Base-by-base conservation (phyloP, 768 basidiomycete species). In the Phlegmacium glaucopus region DNA sequence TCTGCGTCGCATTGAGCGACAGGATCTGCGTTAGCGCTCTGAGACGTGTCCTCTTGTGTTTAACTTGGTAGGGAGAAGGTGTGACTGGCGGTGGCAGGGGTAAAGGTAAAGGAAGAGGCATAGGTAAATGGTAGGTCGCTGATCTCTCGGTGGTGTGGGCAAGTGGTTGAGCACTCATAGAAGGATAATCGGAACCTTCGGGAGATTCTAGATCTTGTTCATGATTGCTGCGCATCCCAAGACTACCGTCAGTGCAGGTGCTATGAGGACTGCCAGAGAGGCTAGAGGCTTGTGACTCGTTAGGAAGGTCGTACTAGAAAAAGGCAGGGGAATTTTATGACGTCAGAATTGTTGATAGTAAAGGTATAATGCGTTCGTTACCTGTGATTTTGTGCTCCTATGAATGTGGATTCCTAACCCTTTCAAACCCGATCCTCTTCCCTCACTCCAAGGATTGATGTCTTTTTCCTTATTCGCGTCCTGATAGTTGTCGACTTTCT, bases 21-120 rank as follows among this genome's bases (percentile, higher is more conserved):
- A 22, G 22, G 22, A 22, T 22, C 22, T 22, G 22, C 22, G 22
- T 22, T 3, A 22, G 22, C 22, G 22, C 22, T 22, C 22, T 22
- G 3, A 22, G 22, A 22, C 32, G 32, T n/a, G 32, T 34, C n/a
- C 32, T n/a, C 32, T 34, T 34, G 3, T 10, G 11, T 34, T 10
- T 34, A 10, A n/a, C 32, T 34, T 34, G 32, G 32, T 8, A 25
- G 8, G 35, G 28, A 18, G 25, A 17, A 49, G 44, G 44, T 36
- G 41, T 42, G 48, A 36, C 22, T 28, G 54, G 52, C 22, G 54
- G 58, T 9, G 57, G 53, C 2, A 56, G 58, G 6, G 58, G 56
- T 6, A 54, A 56, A 25, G 50, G 52, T 2, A 54, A 39, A 32
- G 50, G 55, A 28, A 54, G 54, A 12, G 51, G 55, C 32, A 10